Percentiles rank a stretch among this genome's conserved stretches.
Evolutionary conservation across 2,329 filamentous ascomycete genomes (phyloP).

Genomic region (Xylaria hypoxylon): DNA sequence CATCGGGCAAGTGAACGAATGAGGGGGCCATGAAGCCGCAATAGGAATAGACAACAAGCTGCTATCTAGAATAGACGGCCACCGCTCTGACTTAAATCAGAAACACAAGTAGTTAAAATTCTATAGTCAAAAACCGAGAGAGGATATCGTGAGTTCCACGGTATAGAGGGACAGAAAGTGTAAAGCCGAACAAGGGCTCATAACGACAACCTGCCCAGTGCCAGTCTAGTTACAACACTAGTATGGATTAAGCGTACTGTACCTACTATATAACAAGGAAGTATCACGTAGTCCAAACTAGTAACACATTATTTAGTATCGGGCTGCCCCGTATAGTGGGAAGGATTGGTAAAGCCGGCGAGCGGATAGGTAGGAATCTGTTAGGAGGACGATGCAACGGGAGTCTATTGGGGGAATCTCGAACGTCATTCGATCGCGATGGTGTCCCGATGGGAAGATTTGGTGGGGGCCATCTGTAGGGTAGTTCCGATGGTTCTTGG

Average conservation of each 20-base stretch:
- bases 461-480: conserved; percentile 27
- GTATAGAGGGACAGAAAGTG: not conserved
- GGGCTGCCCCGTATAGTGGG: conserved; percentile 11
- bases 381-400: not conserved
- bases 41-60: not conserved
- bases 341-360: conserved; percentile 30
- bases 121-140: not conserved
- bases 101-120: not conserved
- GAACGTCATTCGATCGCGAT: conserved; percentile 27
- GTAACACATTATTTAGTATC: not conserved
- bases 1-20: conserved; percentile 83
- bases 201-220: not conserved
- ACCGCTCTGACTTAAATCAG: not conserved
- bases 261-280: not conserved
- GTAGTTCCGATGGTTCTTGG: not conserved
- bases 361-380: conserved; percentile 31
- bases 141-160: not conserved
- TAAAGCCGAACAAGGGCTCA: not conserved
- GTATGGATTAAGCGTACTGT: not conserved
- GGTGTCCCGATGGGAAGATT: conserved; percentile 14
- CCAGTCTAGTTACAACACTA: not conserved
- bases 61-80: not conserved
- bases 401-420: conserved; percentile 13
- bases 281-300: conserved; percentile 17
- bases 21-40: conserved; percentile 49